phyloP scores from a whole-genome alignment of 1,284 basidiomycete genomes.

The Trametes versicolor region DNA sequence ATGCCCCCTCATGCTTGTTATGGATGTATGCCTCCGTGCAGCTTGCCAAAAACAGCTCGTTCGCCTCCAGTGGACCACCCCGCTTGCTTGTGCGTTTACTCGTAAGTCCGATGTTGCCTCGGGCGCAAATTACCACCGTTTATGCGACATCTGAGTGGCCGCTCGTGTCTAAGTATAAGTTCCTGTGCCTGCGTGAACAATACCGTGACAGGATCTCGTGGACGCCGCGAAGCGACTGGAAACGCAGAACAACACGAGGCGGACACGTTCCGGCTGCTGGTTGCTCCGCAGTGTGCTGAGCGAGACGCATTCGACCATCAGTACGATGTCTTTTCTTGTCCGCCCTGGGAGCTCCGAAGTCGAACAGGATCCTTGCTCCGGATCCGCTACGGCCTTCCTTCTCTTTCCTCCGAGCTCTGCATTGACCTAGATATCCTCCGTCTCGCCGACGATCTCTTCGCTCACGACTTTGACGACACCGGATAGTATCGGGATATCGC shows the following conservation, averaged over 20 bases:
- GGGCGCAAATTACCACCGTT: neutral
- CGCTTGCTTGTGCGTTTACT: neutral
- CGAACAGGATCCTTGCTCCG: slow-evolving; percentile 3
- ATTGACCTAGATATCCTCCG: slow-evolving; percentile 4
- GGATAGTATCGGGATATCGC: slow-evolving; percentile 6
- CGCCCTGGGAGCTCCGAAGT: slow-evolving; percentile 7
- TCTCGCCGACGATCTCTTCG: slow-evolving; percentile 6
- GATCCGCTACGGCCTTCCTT: slow-evolving; percentile 9
- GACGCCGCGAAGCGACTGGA: slow-evolving; percentile 11
- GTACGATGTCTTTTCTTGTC: slow-evolving; percentile 11
- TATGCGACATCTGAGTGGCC: slow-evolving; percentile 5
- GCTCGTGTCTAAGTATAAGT: slow-evolving; percentile 19
- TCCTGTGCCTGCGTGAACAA: slow-evolving; percentile 2
- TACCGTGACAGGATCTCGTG: slow-evolving; percentile 8
- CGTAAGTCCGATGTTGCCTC: neutral
- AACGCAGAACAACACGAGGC: slow-evolving; percentile 22
- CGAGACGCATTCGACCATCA: slow-evolving; percentile 18
- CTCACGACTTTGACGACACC: slow-evolving; percentile 13
- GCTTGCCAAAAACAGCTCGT: slow-evolving; percentile 36
- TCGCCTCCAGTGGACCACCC: slow-evolving; percentile 14
- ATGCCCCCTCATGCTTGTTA: slow-evolving; percentile 44
- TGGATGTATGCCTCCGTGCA: slow-evolving; percentile 46
- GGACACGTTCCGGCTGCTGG: slow-evolving; percentile 24
- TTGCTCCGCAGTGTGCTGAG: slow-evolving; percentile 20
- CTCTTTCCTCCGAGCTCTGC: slow-evolving; percentile 10